phyloP scores from a whole-genome alignment of 2,329 filamentous ascomycete genomes.

The Aspergillus viridinutans region DNA sequence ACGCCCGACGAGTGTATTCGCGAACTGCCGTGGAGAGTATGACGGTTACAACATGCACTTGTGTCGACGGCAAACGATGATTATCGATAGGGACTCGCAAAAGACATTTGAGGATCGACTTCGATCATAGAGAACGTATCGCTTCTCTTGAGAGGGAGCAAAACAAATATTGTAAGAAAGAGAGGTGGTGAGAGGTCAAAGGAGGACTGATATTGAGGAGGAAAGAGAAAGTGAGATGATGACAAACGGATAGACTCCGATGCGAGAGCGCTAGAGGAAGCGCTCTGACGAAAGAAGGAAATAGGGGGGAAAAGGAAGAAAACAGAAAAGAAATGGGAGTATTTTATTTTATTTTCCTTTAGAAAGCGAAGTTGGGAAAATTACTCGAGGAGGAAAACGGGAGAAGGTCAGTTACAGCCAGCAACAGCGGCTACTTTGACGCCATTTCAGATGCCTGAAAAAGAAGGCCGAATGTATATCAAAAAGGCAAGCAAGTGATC shows the following conservation, averaged over 20 bases:
- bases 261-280: background rate
- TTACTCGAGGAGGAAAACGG: background rate
- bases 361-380: background rate
- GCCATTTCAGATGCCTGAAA: background rate
- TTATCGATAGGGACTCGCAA: slow-evolving; percentile 10
- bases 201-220: background rate
- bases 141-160: background rate
- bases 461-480: background rate
- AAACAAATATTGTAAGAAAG: background rate
- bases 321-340: background rate
- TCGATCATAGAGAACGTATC: slow-evolving; percentile 15
- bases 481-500: background rate
- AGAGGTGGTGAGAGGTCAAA: background rate
- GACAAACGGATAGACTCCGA: background rate
- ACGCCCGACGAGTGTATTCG: slow-evolving; percentile 24
- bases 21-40: slow-evolving; percentile 17
- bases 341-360: background rate
- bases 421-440: background rate
- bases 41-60: slow-evolving; percentile 12
- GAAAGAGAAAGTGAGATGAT: slow-evolving; percentile 3
- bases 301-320: background rate
- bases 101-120: slow-evolving; percentile 1
- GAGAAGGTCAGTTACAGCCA: background rate
- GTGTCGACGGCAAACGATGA: slow-evolving; percentile 8
- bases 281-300: background rate